phyloP scores from a whole-genome alignment of 345 rosid genomes.

The Sisymbrium altissimum region DNA sequence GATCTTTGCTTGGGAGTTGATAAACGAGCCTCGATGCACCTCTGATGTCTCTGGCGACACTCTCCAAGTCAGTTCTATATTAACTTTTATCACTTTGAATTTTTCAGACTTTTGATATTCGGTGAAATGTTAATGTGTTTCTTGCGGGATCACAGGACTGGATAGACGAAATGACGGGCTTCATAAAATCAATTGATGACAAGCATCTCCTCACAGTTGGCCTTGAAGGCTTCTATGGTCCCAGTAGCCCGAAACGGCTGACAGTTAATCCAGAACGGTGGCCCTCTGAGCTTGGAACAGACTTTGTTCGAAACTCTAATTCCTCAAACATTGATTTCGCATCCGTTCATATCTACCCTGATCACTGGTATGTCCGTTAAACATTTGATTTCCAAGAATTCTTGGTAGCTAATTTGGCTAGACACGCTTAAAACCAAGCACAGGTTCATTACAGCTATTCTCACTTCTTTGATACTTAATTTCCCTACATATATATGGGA shows the following conservation, averaged over 20 bases:
- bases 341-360: constrained; percentile 83
- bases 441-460: background rate
- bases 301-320: constrained; percentile 62
- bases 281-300: constrained; percentile 71
- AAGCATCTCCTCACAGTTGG: constrained; percentile 80
- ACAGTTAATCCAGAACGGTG: constrained; percentile 71
- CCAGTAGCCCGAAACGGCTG: constrained; percentile 55
- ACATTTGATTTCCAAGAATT: background rate
- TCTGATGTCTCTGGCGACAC: constrained; percentile 81
- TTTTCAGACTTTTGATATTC: constrained; percentile 3
- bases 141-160: constrained; percentile 51
- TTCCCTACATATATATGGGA: background rate
- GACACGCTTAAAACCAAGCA: background rate
- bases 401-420: background rate
- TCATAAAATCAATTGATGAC: constrained; percentile 68
- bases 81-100: background rate
- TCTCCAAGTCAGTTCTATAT: constrained; percentile 59
- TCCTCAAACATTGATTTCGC: constrained; percentile 59
- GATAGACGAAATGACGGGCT: constrained; percentile 77
- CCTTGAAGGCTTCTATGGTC: constrained; percentile 87
- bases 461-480: background rate
- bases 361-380: constrained; percentile 55
- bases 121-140: background rate
- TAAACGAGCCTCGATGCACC: constrained; percentile 82
- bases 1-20: constrained; percentile 86